Percentiles rank a stretch among this genome's conserved stretches.
phyloP scores from a whole-genome alignment of 164 flowering plant genomes.

The Euptelea pleiosperma region DNA sequence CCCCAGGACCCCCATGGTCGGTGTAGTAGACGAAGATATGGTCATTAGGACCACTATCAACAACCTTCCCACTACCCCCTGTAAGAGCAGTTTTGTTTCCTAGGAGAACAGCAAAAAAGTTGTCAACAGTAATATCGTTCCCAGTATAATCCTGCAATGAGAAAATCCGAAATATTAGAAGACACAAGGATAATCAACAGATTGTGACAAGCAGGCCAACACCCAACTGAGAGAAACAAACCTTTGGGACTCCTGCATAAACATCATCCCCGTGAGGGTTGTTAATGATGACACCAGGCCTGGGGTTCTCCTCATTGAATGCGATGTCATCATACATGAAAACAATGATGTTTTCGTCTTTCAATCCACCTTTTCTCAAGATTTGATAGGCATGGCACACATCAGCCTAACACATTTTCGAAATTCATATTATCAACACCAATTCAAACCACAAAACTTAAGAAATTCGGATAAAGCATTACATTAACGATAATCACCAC shows the following conservation, averaged over 20 bases:
- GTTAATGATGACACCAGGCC: slow-evolving; percentile 78
- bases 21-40: slow-evolving; percentile 70
- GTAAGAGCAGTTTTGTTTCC: slow-evolving; percentile 73
- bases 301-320: slow-evolving; percentile 60
- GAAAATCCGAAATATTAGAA: slow-evolving; percentile 2
- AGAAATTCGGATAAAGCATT: too few species aligned
- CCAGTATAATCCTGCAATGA: slow-evolving; percentile 81
- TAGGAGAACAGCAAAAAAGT: slow-evolving; percentile 75
- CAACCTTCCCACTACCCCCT: slow-evolving; percentile 89
- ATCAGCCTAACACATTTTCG: slow-evolving; percentile 52
- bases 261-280: slow-evolving; percentile 73
- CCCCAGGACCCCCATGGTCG: slow-evolving; percentile 96
- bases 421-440: background rate
- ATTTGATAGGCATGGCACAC: slow-evolving; percentile 92
- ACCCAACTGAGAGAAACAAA: slow-evolving; percentile 19
- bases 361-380: slow-evolving; percentile 71
- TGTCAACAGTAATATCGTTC: slow-evolving; percentile 55
- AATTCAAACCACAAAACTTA: too few species aligned
- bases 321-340: slow-evolving; percentile 97
- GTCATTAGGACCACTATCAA: slow-evolving; percentile 78
- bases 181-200: background rate
- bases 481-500: too few species aligned
- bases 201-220: background rate
- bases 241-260: slow-evolving; percentile 90
- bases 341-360: slow-evolving; percentile 83